Base-by-base conservation (phyloP, 2,329 filamentous ascomycete species). In the Canariomyces notabilis region DNA sequence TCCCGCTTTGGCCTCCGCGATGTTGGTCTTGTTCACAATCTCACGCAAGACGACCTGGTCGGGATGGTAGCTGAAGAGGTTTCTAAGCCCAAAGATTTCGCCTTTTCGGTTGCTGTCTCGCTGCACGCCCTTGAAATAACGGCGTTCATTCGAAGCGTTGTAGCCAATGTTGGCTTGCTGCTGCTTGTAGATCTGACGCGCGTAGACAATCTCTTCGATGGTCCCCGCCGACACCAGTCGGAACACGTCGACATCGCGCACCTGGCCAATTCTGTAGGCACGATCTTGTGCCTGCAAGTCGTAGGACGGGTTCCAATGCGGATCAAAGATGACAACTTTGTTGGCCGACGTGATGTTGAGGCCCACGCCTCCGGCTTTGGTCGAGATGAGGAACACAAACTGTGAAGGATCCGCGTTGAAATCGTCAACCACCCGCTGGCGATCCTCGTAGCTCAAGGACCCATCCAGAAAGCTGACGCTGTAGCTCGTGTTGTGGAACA, bases 121-220 rank as follows among this genome's bases (percentile, higher is more conserved):
- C 66, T 96, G 91, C 0, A 97, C 88, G 33, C 93, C 93, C 56
- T 85, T 89, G 71, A 98, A 98, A 65, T 98, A 98, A 2, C 93
- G 82, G 3, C 93, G 82, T 65, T 98, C 93, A 5, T 83, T 85
- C 0, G 88, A 94, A 0, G 93, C 93, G 26, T 84, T 94, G 66
- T 98, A 97, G 1, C 88, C 93, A 48, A 98, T 97, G 60, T 96
- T 97, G 20, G 93, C 91, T 68, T 97, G 93, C 60, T 98, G 93
- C 62, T 98, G 93, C 65, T 98, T 98, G 75, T 98, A 98, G 32
- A 98, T 93, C 60, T 98, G 93, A 6, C 93, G 79, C 0, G 91
- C 93, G 59, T 98, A 98, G 6, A 97, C 89, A 44, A 96, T 93
- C 65, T 98, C 93, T 62, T 98, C 93, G 14, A 98, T 89, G 0